Conservation (phyloP, 2,329 filamentous ascomycete genomes). For the Aspergillus felis region DNA sequence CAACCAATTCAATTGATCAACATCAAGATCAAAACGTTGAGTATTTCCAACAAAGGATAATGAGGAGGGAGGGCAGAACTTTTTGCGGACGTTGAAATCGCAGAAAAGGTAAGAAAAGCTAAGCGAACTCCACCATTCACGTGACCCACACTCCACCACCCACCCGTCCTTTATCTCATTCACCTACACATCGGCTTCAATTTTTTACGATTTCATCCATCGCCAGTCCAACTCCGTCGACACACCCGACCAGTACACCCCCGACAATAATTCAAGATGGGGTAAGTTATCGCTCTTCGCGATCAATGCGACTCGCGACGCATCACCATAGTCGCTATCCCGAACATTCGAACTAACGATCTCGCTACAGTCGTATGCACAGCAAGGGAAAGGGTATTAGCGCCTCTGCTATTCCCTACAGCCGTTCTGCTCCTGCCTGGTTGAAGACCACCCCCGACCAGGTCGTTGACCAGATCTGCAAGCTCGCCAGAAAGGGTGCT, state of each 20-base stretch:
- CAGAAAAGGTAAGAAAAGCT: slow-evolving; percentile 26
- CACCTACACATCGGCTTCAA: slow-evolving; percentile 1
- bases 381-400: slow-evolving; percentile 99
- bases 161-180: slow-evolving; percentile 11
- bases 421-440: slow-evolving; percentile 86
- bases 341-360: neutral
- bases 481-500: slow-evolving; percentile 97
- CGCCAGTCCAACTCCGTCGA: slow-evolving; percentile 26
- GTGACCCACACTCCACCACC: slow-evolving; percentile 30
- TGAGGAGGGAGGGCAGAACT: neutral
- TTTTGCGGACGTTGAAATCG: too few relatives aligned
- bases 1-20: neutral
- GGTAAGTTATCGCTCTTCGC: neutral
- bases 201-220: slow-evolving; percentile 7
- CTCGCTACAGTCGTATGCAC: slow-evolving; percentile 73
- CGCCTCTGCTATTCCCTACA: slow-evolving; percentile 93
- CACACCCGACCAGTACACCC: slow-evolving; percentile 24
- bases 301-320: neutral
- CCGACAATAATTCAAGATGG: slow-evolving; percentile 19
- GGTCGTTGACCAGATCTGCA: slow-evolving; percentile 98
- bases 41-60: neutral
- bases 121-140: slow-evolving; percentile 22
- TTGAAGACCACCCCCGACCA: slow-evolving; percentile 98
- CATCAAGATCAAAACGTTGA: neutral
- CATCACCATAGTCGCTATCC: neutral